Conservation (phyloP, 1,284 basidiomycete genomes). For the Ganoderma boninense region DNA sequence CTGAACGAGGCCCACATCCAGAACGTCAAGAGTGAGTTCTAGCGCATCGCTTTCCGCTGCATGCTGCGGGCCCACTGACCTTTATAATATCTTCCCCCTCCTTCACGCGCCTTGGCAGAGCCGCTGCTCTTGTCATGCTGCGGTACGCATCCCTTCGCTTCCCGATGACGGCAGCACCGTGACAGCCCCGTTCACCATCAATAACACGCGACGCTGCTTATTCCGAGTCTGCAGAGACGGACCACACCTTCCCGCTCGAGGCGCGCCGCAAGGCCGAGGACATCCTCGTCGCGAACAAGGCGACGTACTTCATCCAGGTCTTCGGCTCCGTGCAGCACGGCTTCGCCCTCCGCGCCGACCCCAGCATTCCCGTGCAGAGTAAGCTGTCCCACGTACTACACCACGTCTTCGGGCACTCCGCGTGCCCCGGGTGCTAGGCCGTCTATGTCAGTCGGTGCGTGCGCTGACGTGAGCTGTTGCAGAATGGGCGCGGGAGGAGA, state of each 20-base stretch:
- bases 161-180: neutral
- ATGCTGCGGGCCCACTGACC: neutral
- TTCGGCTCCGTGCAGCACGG: conserved; percentile 59
- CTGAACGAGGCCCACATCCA: conserved; percentile 57
- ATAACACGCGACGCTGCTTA: neutral
- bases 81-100: neutral
- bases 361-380: conserved; percentile 51
- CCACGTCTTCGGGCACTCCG: neutral
- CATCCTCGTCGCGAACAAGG: conserved; percentile 52
- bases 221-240: conserved; percentile 50
- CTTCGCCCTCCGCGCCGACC: conserved; percentile 52
- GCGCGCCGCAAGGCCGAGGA: conserved; percentile 55
- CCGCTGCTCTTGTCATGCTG: conserved; percentile 28
- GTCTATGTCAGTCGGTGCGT: neutral
- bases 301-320: conserved; percentile 56
- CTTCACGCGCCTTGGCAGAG: conserved; percentile 5
- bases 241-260: conserved; percentile 53
- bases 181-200: neutral
- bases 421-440: neutral
- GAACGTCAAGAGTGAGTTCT: conserved; percentile 53
- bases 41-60: neutral
- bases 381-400: conserved; percentile 26
- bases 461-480: neutral
- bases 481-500: conserved; percentile 70
- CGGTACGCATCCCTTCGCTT: conserved; percentile 12